Conservation (phyloP, 148 eudicot genomes). For the Dysphania ambrosioides region DNA sequence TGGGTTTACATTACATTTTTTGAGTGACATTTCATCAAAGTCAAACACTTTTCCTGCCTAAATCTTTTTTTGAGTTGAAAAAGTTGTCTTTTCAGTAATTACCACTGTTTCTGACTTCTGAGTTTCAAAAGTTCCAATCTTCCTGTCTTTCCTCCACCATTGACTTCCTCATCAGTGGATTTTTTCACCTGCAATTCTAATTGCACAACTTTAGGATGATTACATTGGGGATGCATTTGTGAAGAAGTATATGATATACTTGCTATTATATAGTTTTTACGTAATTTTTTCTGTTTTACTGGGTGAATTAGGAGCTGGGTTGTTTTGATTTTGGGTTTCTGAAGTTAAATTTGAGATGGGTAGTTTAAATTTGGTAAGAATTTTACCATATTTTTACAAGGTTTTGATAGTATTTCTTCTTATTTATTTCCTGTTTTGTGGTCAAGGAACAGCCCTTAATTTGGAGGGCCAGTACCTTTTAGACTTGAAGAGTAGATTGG, state of each 20-base stretch:
- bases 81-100: background rate
- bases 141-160: slow-evolving; percentile 17
- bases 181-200: background rate
- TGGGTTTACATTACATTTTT: too few species aligned
- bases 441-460: slow-evolving; percentile 50
- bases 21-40: slow-evolving; percentile 24
- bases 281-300: background rate
- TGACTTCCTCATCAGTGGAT: slow-evolving; percentile 23
- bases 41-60: slow-evolving; percentile 22
- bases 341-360: slow-evolving; percentile 17
- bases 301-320: slow-evolving; percentile 10
- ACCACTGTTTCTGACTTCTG: background rate
- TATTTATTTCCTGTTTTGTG: slow-evolving; percentile 32
- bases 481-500: slow-evolving; percentile 48
- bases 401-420: slow-evolving; percentile 27
- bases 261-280: background rate
- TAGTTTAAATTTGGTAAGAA: background rate
- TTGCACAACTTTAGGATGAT: slow-evolving; percentile 4
- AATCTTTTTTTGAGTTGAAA: slow-evolving; percentile 14
- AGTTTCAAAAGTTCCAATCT: slow-evolving; percentile 17
- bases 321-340: slow-evolving; percentile 21
- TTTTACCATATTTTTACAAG: slow-evolving; percentile 10
- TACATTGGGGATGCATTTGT: background rate
- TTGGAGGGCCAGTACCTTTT: slow-evolving; percentile 61
- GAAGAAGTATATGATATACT: background rate